Evolutionary conservation across 768 basidiomycete genomes (phyloP), one percentile per base, ranked within the genome.

Genomic region (Peribolospora baueri): DNA sequence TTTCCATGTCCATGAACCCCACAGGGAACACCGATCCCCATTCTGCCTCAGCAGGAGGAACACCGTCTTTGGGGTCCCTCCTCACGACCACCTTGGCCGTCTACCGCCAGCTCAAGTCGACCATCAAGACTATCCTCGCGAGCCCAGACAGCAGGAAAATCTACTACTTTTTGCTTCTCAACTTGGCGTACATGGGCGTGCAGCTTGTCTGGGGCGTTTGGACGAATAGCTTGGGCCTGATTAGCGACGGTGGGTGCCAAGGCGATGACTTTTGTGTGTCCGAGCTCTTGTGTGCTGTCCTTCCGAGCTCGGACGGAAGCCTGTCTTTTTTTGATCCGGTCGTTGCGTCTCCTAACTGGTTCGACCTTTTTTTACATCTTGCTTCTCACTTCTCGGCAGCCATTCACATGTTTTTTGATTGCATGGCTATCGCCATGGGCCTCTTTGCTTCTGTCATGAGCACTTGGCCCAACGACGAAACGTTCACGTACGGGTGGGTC

Each of bases 371-470:
- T 43, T 38, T 3, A 7, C 8, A n/a, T 46, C 25, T 42, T 45
- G 1, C 11, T 47, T 5, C 42, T 39, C 5, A 37, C 47, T 25
- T 5, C 40, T 45, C 4, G n/a, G 14, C 60, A 97, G 91, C 93
- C 25, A 97, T 98, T 43, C 93, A 98, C 65, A 98, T 97, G 93
- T 85, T 87, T 8, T 98, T 98, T 61, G 93, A 98, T 69, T 97
- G 93, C 64, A 79, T 95, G 76, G 91, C 91, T 0, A 86, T 98
- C 52, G 87, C 79, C 0, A 84, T 98, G 53, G 93, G 93, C 2
- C 74, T 98, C 3, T 78, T 93, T 55, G 93, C 93, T 5, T 90
- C 85, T 7, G 84, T 98, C 5, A 97, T 97, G 82, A 87, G 91
- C 2, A 90, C 82, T 8, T 97, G 93, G 93, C 81, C 85, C 45